These are phyloP conservation scores for Exophiala sideris DNA, from an alignment of 2,329 filamentous ascomycete genomes.

Conservation along the genomic window DNA sequence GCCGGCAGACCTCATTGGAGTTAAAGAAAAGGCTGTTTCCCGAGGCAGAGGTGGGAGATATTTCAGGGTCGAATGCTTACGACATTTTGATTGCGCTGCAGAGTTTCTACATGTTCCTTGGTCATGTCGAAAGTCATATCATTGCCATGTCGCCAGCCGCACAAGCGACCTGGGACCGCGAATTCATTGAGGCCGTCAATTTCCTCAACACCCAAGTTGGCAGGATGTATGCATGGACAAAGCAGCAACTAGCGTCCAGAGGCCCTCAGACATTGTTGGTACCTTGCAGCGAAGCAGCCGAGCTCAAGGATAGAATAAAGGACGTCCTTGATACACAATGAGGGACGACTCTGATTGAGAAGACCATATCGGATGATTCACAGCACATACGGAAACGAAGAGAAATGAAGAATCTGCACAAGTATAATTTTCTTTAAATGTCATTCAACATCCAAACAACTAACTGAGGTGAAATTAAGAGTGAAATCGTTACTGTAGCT, in stretches of 20 bases:
- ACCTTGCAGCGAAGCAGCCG: conserved; percentile 17
- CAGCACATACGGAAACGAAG: too few relatives aligned
- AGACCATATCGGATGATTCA: too few relatives aligned
- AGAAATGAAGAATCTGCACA: too few relatives aligned
- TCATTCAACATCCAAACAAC: too few relatives aligned
- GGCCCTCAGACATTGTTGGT: conserved; percentile 38
- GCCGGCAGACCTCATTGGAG: conserved; percentile 20
- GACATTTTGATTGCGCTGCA: conserved; percentile 33
- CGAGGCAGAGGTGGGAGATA: neutral
- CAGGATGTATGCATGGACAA: conserved; percentile 35
- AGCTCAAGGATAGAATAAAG: neutral
- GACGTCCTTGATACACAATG: neutral
- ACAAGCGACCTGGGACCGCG: conserved; percentile 36
- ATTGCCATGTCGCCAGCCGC: conserved; percentile 32
- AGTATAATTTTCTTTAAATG: too few relatives aligned
- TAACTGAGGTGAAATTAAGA: too few relatives aligned
- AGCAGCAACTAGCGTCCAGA: conserved; percentile 35
- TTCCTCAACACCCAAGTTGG: conserved; percentile 25
- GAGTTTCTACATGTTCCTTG: conserved; percentile 34
- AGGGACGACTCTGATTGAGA: too few relatives aligned
- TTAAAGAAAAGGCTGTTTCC: conserved; percentile 33
- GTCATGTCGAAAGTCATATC: conserved; percentile 33
- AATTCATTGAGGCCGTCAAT: conserved; percentile 32
- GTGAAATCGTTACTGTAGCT: too few relatives aligned
- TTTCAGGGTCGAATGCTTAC: conserved; percentile 15